Evolutionary conservation across 257 asterid genomes (phyloP).

Genomic region (Cinchona pubescens): DNA sequence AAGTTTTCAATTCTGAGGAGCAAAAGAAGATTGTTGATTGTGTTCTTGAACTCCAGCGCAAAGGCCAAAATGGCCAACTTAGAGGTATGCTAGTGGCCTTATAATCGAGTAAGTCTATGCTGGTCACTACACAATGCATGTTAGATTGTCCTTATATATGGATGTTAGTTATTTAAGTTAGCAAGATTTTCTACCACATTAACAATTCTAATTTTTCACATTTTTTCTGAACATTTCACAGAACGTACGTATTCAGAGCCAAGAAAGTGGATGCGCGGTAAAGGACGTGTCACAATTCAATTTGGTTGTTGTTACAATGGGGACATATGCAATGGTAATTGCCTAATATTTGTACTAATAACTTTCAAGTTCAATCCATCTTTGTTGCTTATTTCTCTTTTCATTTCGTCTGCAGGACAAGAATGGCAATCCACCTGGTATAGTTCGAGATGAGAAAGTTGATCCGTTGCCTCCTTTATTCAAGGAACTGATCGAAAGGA

Average conservation of each 20-base stretch:
- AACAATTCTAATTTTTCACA: too few relatives aligned
- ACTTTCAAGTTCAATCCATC: too few relatives aligned
- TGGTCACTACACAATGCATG: too few relatives aligned
- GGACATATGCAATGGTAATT: slow-evolving; percentile 72
- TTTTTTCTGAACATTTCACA: slow-evolving; percentile 24
- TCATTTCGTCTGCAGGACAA: slow-evolving; percentile 48
- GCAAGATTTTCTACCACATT: too few relatives aligned
- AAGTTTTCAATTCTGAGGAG: slow-evolving; percentile 69
- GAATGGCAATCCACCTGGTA: slow-evolving; percentile 83
- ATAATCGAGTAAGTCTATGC: too few relatives aligned
- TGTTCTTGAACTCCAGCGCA: slow-evolving; percentile 49
- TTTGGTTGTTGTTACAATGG: slow-evolving; percentile 91
- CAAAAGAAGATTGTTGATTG: slow-evolving; percentile 61
- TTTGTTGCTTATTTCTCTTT: background rate
- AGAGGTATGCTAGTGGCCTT: slow-evolving; percentile 39
- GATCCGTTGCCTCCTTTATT: slow-evolving; percentile 74
- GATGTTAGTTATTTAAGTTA: too few relatives aligned
- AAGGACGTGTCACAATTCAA: slow-evolving; percentile 79
- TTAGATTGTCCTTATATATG: too few relatives aligned
- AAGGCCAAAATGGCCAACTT: slow-evolving; percentile 58
- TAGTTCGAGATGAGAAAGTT: slow-evolving; percentile 52
- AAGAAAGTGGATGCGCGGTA: slow-evolving; percentile 86
- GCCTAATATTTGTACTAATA: too few relatives aligned
- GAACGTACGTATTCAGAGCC: slow-evolving; percentile 81
- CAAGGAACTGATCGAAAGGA: slow-evolving; percentile 67